phyloP scores from a whole-genome alignment of 352 stramenopile species.

The Phytophthora nicotianae region DNA sequence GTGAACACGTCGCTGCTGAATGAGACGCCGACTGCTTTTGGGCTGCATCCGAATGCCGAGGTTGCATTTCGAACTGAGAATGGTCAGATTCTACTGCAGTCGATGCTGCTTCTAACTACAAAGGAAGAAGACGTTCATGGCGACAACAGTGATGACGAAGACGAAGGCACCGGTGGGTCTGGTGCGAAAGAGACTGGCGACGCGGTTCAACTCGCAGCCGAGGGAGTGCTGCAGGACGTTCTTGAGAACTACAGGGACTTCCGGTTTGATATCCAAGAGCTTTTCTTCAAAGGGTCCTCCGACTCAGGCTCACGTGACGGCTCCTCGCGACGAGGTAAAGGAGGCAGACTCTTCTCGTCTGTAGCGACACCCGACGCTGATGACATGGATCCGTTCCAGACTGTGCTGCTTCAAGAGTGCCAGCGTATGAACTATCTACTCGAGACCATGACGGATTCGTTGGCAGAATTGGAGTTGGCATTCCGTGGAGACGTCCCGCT shows the following conservation, averaged over 20 bases:
- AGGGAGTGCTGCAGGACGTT: conserved; percentile 90
- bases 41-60: conserved; percentile 93
- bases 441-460: conserved; percentile 69
- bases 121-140: conserved; percentile 48
- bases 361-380: conserved; percentile 46
- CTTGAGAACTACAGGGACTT: conserved; percentile 90
- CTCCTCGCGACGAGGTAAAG: conserved; percentile 27
- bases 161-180: conserved; percentile 6
- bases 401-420: conserved; percentile 90
- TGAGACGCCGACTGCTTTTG: conserved; percentile 90
- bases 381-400: conserved; percentile 92
- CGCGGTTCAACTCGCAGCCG: conserved; percentile 77
- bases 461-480: conserved; percentile 86
- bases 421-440: conserved; percentile 90
- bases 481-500: conserved; percentile 91
- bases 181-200: conserved; percentile 52
- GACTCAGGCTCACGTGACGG: conserved; percentile 35
- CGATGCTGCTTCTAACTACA: conserved; percentile 75
- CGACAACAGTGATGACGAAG: conserved; percentile 40
- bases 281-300: conserved; percentile 67
- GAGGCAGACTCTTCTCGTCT: conserved; percentile 43
- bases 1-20: conserved; percentile 81
- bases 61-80: conserved; percentile 91
- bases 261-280: conserved; percentile 81
- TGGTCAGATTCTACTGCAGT: conserved; percentile 76